Percentiles rank a stretch among this genome's conserved stretches.
phyloP scores from a whole-genome alignment of 2,329 filamentous ascomycete genomes.

The Pseudodiploospora longispora region DNA sequence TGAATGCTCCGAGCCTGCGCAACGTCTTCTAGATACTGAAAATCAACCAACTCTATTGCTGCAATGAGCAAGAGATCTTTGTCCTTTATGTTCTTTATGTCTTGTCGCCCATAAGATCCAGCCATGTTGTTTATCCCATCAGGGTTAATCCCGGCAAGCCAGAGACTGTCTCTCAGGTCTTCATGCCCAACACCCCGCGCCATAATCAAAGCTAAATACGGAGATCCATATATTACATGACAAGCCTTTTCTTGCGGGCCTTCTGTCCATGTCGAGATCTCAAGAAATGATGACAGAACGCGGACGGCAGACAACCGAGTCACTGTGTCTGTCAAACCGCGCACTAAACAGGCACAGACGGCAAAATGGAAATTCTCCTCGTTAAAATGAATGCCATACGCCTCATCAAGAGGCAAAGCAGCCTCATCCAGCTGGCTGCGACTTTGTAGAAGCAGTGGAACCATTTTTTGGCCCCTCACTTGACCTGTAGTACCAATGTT shows the following conservation, averaged over 20 bases:
- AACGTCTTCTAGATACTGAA: conserved; percentile 54
- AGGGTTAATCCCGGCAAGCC: conserved; percentile 48
- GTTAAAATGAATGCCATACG: conserved; percentile 58
- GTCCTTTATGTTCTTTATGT: conserved; percentile 43
- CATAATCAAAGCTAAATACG: conserved; percentile 53
- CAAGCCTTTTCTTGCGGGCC: conserved; percentile 1
- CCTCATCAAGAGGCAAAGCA: conserved; percentile 52
- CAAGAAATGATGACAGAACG: conserved; percentile 53
- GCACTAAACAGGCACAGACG: conserved; percentile 54
- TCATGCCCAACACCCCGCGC: conserved; percentile 47
- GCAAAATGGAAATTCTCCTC: conserved; percentile 60
- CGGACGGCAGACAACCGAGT: conserved; percentile 52
- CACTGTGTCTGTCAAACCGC: conserved; percentile 54
- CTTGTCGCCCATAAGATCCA: conserved; percentile 16
- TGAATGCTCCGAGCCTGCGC: conserved; percentile 50
- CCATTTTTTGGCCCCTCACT: conserved; percentile 51
- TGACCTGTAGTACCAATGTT: conserved; percentile 57
- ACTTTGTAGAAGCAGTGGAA: conserved; percentile 52
- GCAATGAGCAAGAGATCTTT: conserved; percentile 55
- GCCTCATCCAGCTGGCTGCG: conserved; percentile 54
- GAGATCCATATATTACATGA: conserved; percentile 31
- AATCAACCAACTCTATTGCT: conserved; percentile 58
- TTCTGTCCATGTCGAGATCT: conserved; percentile 22
- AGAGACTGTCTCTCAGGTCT: conserved; percentile 56
- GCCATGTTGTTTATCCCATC: conserved; percentile 21